phyloP scores from a whole-genome alignment of 2,329 filamentous ascomycete species.

The Domatiomyces catenatus region DNA sequence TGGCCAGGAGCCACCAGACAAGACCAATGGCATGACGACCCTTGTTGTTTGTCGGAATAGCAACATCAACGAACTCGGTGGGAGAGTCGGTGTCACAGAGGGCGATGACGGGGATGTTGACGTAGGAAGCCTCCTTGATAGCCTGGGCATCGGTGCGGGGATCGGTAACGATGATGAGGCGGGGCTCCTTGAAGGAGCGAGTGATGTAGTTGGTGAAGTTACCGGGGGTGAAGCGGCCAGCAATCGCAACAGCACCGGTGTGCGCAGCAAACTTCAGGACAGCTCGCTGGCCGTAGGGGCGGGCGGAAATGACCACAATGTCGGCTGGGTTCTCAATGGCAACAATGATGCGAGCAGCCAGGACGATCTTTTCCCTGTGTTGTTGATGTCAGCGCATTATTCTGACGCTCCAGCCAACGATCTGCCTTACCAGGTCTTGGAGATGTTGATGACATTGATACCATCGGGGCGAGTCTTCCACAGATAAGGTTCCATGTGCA shows the following conservation, averaged over 20 bases:
- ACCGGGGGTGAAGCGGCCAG: constrained; percentile 98
- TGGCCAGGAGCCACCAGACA: constrained; percentile 98
- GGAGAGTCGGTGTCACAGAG: constrained; percentile 98
- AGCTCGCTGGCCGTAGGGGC: constrained; percentile 98
- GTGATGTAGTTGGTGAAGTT: constrained; percentile 99
- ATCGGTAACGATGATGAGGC: constrained; percentile 98
- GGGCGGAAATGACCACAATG: constrained; percentile 97
- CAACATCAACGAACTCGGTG: constrained; percentile 98
- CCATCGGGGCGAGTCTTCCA: constrained; percentile 99
- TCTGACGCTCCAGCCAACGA: not conserved
- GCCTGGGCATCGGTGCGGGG: constrained; percentile 99
- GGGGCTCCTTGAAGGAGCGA: constrained; percentile 99
- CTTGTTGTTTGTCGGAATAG: constrained; percentile 99
- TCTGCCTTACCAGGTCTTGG: constrained; percentile 84
- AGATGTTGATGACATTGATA: constrained; percentile 98
- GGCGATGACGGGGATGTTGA: constrained; percentile 99
- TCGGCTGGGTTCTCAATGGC: constrained; percentile 99
- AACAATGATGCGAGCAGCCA: constrained; percentile 96
- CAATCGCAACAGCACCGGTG: constrained; percentile 95
- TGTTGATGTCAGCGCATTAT: not conserved
- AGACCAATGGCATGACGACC: constrained; percentile 97
- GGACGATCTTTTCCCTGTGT: constrained; percentile 94
- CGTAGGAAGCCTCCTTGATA: constrained; percentile 99
- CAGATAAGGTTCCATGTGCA: constrained; percentile 98
- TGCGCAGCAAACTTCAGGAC: constrained; percentile 99